phyloP scores from a whole-genome alignment of 2,329 filamentous ascomycete genomes.

The Colletotrichum sp. region DNA sequence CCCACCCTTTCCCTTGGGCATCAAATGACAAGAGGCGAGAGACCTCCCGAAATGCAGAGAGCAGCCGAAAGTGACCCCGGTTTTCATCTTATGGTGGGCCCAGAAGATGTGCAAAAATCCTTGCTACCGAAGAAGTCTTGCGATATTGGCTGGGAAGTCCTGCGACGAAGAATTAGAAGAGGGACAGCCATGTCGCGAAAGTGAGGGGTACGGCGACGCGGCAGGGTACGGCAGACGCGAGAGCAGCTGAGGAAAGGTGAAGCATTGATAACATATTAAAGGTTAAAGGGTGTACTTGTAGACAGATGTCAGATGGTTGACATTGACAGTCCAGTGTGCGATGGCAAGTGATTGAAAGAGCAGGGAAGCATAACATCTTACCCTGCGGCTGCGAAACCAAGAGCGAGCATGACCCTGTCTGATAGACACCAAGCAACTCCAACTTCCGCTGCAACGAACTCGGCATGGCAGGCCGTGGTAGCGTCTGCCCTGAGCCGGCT shows the following conservation, averaged over 20 bases:
- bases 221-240: neutral
- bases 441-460: neutral
- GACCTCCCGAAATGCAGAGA: constrained; percentile 1
- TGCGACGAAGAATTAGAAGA: neutral
- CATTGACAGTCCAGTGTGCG: neutral
- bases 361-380: neutral
- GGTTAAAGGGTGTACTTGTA: neutral
- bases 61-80: constrained; percentile 13
- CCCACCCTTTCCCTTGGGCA: constrained; percentile 6
- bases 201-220: neutral
- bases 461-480: neutral
- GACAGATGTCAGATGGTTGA: neutral
- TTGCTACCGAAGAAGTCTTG: neutral
- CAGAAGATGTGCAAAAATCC: neutral
- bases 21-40: constrained; percentile 14
- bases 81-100: neutral
- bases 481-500: neutral
- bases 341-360: neutral
- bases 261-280: neutral
- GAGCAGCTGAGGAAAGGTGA: neutral
- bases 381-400: neutral
- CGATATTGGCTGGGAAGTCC: constrained; percentile 3
- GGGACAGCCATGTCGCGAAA: neutral
- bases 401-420: neutral
- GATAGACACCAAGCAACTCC: neutral